These are phyloP conservation scores for Actinidia chinensis DNA, from an alignment of 179 eudicot genomes.

Conservation along the genomic window DNA sequence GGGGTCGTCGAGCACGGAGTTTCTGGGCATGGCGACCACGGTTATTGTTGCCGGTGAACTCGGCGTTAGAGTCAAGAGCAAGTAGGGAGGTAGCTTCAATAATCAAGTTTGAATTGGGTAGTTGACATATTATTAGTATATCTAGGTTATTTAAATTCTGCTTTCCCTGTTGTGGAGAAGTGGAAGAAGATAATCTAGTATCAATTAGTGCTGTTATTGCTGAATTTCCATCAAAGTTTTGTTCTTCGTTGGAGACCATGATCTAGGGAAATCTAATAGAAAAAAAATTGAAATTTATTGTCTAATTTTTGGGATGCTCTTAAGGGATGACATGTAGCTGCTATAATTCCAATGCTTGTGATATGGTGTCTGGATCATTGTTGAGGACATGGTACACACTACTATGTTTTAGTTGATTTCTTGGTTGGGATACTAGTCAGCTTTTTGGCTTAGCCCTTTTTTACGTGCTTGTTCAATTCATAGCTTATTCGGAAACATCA, in stretches of 20 bases:
- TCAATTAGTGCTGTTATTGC: neutral
- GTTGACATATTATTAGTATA: constrained; percentile 12
- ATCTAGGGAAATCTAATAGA: neutral
- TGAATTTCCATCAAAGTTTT: constrained; percentile 9
- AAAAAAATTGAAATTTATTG: neutral
- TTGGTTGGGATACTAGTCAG: neutral
- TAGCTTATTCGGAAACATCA: neutral
- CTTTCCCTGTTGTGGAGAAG: neutral
- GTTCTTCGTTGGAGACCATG: neutral
- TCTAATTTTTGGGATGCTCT: neutral
- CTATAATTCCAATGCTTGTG: neutral
- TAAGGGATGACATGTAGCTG: too few relatives aligned
- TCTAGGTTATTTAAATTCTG: constrained; percentile 6
- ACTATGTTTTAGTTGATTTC: neutral
- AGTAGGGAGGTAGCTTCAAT: constrained; percentile 30
- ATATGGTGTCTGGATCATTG: neutral
- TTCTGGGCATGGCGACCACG: constrained; percentile 79
- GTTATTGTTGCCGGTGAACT: constrained; percentile 79
- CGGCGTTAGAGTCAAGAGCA: constrained; percentile 67
- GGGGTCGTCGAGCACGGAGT: constrained; percentile 94
- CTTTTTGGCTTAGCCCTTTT: neutral
- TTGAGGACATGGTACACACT: neutral
- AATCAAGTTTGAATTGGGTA: neutral
- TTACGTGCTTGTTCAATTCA: neutral
- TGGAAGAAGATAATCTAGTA: neutral